These are phyloP conservation scores for Drechslerella stenobrocha DNA, from an alignment of 2,329 filamentous ascomycete species.

Conservation along the genomic window DNA sequence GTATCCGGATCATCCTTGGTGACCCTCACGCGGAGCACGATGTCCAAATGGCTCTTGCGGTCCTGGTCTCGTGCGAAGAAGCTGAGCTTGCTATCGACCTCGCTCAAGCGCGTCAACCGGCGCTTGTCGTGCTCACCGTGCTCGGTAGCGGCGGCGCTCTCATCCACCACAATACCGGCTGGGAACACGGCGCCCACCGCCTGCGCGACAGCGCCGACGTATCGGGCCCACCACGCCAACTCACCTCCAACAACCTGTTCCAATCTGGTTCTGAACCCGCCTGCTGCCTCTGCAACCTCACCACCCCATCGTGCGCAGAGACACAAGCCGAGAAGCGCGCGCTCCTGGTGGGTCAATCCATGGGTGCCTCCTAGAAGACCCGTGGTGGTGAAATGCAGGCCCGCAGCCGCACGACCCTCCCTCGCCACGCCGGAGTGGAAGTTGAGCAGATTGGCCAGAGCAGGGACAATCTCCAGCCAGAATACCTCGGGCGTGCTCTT, in stretches of 20 bases:
- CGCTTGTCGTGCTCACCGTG: background rate
- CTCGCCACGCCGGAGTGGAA: slow-evolving; percentile 61
- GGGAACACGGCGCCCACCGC: slow-evolving; percentile 66
- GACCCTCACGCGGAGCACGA: slow-evolving; percentile 59
- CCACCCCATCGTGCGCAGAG: slow-evolving; percentile 75
- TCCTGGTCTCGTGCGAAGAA: slow-evolving; percentile 39
- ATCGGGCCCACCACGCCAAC: slow-evolving; percentile 68
- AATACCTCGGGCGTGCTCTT: slow-evolving; percentile 56
- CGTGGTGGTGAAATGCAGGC: slow-evolving; percentile 72
- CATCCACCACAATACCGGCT: slow-evolving; percentile 59
- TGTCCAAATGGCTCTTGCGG: slow-evolving; percentile 55
- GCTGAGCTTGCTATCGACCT: slow-evolving; percentile 56
- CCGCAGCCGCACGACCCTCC: slow-evolving; percentile 66
- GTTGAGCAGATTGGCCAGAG: slow-evolving; percentile 66
- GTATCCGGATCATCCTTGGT: slow-evolving; percentile 55
- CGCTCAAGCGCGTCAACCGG: slow-evolving; percentile 56
- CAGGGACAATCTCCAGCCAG: slow-evolving; percentile 59
- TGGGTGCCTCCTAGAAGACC: slow-evolving; percentile 70
- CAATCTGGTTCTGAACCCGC: slow-evolving; percentile 61
- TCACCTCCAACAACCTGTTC: slow-evolving; percentile 61
- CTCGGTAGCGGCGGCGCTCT: background rate
- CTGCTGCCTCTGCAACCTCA: slow-evolving; percentile 62
- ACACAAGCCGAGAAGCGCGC: slow-evolving; percentile 71
- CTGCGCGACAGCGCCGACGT: slow-evolving; percentile 65
- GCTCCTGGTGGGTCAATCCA: slow-evolving; percentile 71